Conservation (phyloP, 345 rosid genomes). For the Lumnitzera littorea region DNA sequence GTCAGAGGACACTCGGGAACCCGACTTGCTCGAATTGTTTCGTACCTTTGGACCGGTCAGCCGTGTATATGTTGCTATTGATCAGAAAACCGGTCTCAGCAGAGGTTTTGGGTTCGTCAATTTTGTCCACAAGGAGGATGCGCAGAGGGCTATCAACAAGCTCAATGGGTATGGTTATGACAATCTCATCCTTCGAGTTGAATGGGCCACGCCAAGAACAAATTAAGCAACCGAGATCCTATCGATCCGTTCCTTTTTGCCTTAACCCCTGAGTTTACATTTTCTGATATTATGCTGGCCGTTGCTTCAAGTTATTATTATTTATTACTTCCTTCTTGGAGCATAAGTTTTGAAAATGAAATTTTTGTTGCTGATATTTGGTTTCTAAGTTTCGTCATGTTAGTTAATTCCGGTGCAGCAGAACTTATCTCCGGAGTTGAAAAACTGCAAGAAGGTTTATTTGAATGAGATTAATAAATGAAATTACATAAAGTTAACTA, state of each 20-base stretch:
- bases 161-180: conserved; percentile 91
- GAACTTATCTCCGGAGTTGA: no score
- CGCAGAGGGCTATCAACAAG: conserved; percentile 80
- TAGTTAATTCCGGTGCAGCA: no score
- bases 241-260: no score
- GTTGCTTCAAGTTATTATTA: background rate
- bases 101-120: conserved; percentile 91
- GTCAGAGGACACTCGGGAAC: conserved; percentile 84
- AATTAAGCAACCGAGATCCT: conserved; percentile 26
- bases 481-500: no score
- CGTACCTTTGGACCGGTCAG: conserved; percentile 75
- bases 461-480: no score
- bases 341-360: conserved; percentile 27
- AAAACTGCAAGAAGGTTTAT: no score
- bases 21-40: conserved; percentile 78
- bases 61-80: conserved; percentile 77
- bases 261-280: no score
- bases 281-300: no score
- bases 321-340: background rate
- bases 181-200: conserved; percentile 84
- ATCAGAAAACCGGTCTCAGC: conserved; percentile 81
- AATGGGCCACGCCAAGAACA: conserved; percentile 88
- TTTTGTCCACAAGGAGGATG: conserved; percentile 81
- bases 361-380: conserved; percentile 24
- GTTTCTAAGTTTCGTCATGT: no score